Base-by-base conservation (phyloP, 2,329 filamentous ascomycete species). In the Aureobasidium sp. region DNA sequence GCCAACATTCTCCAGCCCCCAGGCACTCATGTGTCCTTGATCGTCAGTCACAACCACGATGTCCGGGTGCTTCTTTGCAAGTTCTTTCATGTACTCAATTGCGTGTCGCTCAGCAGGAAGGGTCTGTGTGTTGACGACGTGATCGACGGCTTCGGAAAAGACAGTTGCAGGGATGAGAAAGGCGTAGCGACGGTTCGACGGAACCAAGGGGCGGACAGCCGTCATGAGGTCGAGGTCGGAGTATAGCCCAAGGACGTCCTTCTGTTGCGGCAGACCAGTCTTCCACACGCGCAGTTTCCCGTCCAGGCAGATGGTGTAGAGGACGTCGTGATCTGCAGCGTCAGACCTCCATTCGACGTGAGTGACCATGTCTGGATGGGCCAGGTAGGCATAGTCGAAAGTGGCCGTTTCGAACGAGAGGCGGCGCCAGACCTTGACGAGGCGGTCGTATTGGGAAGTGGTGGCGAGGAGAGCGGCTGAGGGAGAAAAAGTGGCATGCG, bases 371-470 rank as follows among this genome's bases (percentile, higher is more conserved):
- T 80, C 77, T 1, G 89, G 88, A 66, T 98, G 93, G n/a, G 83
- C 77, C 1, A 98, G 80, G 68, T 97, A 97, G 24, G 84, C 84
- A 62, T 95, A 84, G 62, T 97, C 91, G 69, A 97, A 97, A 54
- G 86, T 79, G 34, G 89, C 85, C 60, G 94, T 86, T 55, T 89
- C 89, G 65, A 91, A 96, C 7, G 86, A 86, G 21, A 95, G 74
- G 50, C 91, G 80, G 58, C 90, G 82, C 93, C 94, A 98, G 62
- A 97, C 80, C 71, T 98, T 97, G 60, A 95, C 83, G 17, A 97
- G 73, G 48, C 85, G 79, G 68, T 97, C 93, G 64, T 88, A 81
- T 45, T 77, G 74, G 37, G 89, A 86, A 11, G 86, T 80, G 1
- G 88, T 90, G 16, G 90, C 91, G 50, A 97, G 88, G 56, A 95